Base-by-base conservation (phyloP, 345 rosid species). In the Camelina laxa region DNA sequence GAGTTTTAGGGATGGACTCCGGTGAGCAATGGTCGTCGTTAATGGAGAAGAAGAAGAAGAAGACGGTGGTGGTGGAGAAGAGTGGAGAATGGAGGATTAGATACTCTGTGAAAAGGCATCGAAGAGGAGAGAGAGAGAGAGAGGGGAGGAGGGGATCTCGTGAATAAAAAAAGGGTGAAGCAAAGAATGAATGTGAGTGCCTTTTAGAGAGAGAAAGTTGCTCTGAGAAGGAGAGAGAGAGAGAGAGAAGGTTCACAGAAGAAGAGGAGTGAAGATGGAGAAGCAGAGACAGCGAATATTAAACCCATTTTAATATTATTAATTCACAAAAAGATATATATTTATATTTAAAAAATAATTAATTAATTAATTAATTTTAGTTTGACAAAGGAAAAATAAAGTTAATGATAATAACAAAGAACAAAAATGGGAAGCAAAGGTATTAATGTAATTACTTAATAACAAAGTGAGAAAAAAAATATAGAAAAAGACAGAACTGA, bases 141-240 rank as follows among this genome's bases (percentile, higher is more conserved):
- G 27, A 24, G 4, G 61, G 51, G 41, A 65, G 51, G 47, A 9
- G 61, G 51, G 85, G 89, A 85, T 87, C 94, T 91, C 90, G 93
- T 88, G 93, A 87, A 31, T 76, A 73, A 84, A 80, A 84, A 80
- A 85, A 84, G 82, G 75, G 65, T 82, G 82, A 86, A 87, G 87
- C 77, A 88, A 84, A 81, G 88, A 86, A 84, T 82, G 87, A 85
- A 85, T 84, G 87, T 67, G 89, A 80, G 75, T 73, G 58, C 36
- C 65, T 8, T 41, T 3, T 69, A 78, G 84, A 79, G 79, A 68
- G 64, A 76, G 79, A 69, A 58, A 67, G 47, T 17, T 45, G 22
- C 45, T 17, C 12, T 4, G 49, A 60, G 65, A 60, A 59, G 33
- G 9, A 33, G 5, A 11, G 60, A 50, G 2, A 1, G 62, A 75